These are phyloP conservation scores for Yamadazyma laniorum DNA, from an alignment of 805 yeast genomes.

Conservation along the genomic window DNA sequence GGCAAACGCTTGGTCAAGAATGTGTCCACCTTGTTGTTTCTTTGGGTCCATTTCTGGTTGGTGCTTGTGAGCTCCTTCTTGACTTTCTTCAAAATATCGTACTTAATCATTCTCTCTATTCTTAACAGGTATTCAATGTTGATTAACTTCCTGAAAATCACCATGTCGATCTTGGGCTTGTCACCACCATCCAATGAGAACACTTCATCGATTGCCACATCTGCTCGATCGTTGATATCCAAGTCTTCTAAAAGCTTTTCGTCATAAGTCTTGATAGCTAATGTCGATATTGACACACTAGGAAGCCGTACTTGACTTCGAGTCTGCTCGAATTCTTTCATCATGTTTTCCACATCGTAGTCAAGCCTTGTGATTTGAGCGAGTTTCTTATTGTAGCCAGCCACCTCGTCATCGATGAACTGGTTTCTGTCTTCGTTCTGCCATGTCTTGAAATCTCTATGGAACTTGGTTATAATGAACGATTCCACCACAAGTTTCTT, in stretches of 20 bases:
- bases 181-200: constrained; percentile 28
- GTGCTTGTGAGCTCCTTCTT: constrained; percentile 29
- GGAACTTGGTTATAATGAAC: constrained; percentile 30
- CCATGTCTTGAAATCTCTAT: constrained; percentile 29
- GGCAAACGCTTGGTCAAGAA: constrained; percentile 28
- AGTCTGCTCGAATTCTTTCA: constrained; percentile 23
- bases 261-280: constrained; percentile 27
- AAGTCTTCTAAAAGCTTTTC: constrained; percentile 1
- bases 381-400: constrained; percentile 28
- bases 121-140: constrained; percentile 34
- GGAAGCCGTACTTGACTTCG: constrained; percentile 26
- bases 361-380: constrained; percentile 30
- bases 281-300: constrained; percentile 23
- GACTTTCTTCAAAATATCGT: constrained; percentile 32
- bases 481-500: constrained; percentile 33
- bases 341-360: constrained; percentile 20
- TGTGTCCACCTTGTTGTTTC: constrained; percentile 29
- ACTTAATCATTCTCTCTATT: constrained; percentile 30
- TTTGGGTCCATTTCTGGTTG: constrained; percentile 34
- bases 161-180: constrained; percentile 28
- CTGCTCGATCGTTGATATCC: not conserved
- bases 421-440: constrained; percentile 17
- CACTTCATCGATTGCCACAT: constrained; percentile 18
- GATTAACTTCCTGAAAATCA: constrained; percentile 27
- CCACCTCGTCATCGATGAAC: constrained; percentile 23